These are phyloP conservation scores for Rhodotorula babjevae DNA, from an alignment of 768 basidiomycete genomes.

Conservation along the genomic window DNA sequence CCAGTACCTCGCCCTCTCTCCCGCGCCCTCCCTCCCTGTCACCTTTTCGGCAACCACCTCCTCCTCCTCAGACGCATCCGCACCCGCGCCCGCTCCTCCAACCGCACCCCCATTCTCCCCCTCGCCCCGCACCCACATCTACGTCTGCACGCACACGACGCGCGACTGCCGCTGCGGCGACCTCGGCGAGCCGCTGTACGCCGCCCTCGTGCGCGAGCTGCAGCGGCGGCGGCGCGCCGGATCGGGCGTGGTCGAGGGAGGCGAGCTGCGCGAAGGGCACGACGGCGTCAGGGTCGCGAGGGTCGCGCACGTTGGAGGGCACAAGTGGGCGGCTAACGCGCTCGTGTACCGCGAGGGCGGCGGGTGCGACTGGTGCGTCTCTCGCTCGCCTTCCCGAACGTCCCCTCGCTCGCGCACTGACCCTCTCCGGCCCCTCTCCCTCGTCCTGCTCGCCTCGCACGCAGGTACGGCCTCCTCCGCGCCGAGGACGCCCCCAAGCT, in stretches of 20 bases:
- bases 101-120: not conserved
- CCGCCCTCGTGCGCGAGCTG: constrained; percentile 29
- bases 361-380: constrained; percentile 22
- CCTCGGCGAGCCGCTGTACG: constrained; percentile 40
- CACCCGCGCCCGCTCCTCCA: not conserved
- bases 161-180: constrained; percentile 45
- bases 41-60: too few relatives aligned
- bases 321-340: constrained; percentile 38
- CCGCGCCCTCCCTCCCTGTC: not conserved
- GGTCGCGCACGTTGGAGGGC: constrained; percentile 43
- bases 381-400: too few relatives aligned
- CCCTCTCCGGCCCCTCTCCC: too few relatives aligned
- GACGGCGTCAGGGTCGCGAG: constrained; percentile 29
- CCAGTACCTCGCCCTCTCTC: constrained; percentile 1
- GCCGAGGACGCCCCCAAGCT: constrained; percentile 32
- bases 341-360: constrained; percentile 18
- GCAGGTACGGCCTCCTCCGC: constrained; percentile 40
- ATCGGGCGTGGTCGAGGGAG: constrained; percentile 4
- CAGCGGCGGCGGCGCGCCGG: constrained; percentile 6
- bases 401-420: too few relatives aligned
- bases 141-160: constrained; percentile 43
- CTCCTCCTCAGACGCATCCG: too few relatives aligned
- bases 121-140: constrained; percentile 29
- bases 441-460: not conserved
- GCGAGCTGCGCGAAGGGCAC: constrained; percentile 16